Conservation (phyloP, 805 yeast genomes). For the Wickerhamiella hasegawae region DNA sequence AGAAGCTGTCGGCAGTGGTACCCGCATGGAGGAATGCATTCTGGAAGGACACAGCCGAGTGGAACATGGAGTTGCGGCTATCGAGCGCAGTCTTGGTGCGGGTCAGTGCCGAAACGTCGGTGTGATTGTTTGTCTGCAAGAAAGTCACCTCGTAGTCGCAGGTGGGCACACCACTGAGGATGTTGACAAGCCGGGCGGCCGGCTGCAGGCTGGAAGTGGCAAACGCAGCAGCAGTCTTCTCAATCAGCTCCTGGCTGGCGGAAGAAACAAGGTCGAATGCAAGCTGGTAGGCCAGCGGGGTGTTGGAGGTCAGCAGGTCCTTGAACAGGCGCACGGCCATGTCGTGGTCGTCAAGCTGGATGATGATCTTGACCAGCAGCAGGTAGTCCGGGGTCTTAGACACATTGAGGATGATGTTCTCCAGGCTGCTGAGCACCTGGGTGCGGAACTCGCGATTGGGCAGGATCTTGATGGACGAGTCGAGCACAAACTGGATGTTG, state of each 20-base stretch:
- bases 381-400: constrained; percentile 41
- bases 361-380: constrained; percentile 69
- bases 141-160: constrained; percentile 87
- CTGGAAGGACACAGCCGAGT: constrained; percentile 86
- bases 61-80: constrained; percentile 86
- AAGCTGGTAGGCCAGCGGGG: constrained; percentile 67
- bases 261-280: constrained; percentile 88
- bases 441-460: constrained; percentile 50
- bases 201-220: constrained; percentile 19
- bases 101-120: constrained; percentile 68
- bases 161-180: constrained; percentile 83
- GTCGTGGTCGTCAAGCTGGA: constrained; percentile 64
- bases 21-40: constrained; percentile 94
- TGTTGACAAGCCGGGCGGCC: constrained; percentile 35
- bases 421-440: constrained; percentile 45
- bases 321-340: constrained; percentile 57
- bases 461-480: constrained; percentile 48
- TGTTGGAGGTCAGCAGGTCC: constrained; percentile 33
- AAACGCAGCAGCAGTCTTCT: constrained; percentile 26
- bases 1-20: constrained; percentile 86
- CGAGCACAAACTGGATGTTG: constrained; percentile 46
- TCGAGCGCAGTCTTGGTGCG: constrained; percentile 70
- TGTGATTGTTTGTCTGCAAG: constrained; percentile 68
- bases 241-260: constrained; percentile 78
- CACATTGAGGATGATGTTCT: constrained; percentile 35